Conservation (phyloP, 768 basidiomycete species). For the Psilocybe cyanescens region DNA sequence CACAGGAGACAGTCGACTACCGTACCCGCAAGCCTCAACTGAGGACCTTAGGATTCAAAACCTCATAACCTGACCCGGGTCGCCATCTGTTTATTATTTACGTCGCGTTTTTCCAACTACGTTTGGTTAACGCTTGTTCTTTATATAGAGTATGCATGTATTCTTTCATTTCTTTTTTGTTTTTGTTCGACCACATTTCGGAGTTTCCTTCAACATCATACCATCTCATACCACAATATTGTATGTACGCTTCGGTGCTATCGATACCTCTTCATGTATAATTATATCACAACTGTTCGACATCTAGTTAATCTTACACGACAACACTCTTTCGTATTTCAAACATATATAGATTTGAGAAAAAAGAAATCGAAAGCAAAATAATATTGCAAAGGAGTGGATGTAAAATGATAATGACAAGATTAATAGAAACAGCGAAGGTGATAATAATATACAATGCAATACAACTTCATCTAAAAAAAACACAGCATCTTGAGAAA, state of each 20-base stretch:
- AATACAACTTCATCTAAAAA: constrained; percentile 2
- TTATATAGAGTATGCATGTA: background rate
- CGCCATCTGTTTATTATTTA: background rate
- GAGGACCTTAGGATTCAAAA: constrained; percentile 20
- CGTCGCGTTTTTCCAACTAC: background rate
- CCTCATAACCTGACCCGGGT: background rate
- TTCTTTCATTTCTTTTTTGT: background rate
- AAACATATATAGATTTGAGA: background rate
- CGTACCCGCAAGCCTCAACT: constrained; percentile 17
- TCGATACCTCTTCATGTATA: background rate
- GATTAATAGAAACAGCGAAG: background rate
- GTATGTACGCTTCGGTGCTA: background rate
- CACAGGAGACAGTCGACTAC: constrained; percentile 27
- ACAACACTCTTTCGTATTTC: background rate
- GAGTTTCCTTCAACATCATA: background rate
- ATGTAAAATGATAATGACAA: background rate
- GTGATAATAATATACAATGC: background rate
- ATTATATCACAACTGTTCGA: background rate
- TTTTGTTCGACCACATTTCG: background rate
- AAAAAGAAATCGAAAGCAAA: background rate
- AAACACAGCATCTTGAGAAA: constrained; percentile 2
- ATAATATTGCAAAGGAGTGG: background rate
- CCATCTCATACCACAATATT: background rate
- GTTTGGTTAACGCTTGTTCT: background rate
- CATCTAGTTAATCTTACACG: background rate